Evolutionary conservation across 208 protist genomes (phyloP), one percentile per base, ranked within the genome.

Genomic region (Wallacemonas sp.): DNA sequence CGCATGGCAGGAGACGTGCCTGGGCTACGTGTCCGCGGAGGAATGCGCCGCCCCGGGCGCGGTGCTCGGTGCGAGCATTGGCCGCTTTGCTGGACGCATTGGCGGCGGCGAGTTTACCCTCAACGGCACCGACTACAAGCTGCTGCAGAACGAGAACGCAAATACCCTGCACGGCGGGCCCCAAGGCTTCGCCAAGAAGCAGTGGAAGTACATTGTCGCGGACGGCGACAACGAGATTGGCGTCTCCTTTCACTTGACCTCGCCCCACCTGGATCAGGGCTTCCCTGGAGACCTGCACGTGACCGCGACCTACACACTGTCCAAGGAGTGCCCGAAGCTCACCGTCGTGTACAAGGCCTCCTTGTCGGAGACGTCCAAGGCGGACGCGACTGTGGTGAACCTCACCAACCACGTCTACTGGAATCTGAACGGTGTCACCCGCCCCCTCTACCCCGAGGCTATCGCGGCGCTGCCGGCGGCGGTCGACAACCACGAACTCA

Each of bases 111-210:
- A 80, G 46, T 86, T 93, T 28, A 39, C 50, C 3, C 64, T 93
- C 4, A 72, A 82, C 20, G 66, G 70, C 26, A 77, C 31, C 18
- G 62, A 73, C 28, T 89, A 91, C 74, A 81, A 78, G 48, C 74
- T 89, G 20, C 42, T 82, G 57, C 72, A 88, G 66, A 93, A 93
- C 77, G 70, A 55, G 25, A 79, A 80, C 28, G 26, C 36, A 25
- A 71, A 90, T 74, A 91, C 81, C n/a, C 70, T 94, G 22, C 82
- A 94, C 66, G 88, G 88, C 20, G 88, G 88, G 4, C 82, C 82
- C 0, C 49, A 63, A 10, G 83, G 82, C 41, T 94, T 92, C 65
- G 32, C 77, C 22, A 70, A 76, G 31, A 55, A 74, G 39, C 81
- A 84, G 68, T 94, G 88, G 88, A 86, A 81, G 67, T 93, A 89